Evolutionary conservation across 306 rosid genomes (phyloP).

Genomic region (Trichosanthes truncata): DNA sequence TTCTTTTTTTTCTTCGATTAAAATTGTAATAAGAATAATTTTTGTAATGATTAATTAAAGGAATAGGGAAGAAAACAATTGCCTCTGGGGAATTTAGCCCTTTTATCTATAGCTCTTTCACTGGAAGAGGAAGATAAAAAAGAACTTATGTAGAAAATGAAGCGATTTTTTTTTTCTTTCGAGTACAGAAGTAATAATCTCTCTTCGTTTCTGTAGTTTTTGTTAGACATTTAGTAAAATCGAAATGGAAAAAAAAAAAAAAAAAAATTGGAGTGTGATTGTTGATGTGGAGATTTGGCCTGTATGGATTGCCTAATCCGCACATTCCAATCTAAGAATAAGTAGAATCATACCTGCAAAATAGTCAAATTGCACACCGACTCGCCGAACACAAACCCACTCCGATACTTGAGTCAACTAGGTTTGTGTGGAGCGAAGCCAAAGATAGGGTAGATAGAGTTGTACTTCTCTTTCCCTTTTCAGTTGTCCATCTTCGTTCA

Average conservation of each 20-base stretch:
- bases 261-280: not conserved
- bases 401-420: no score
- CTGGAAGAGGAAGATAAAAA: not conserved
- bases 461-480: no score
- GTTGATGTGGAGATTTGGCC: not conserved
- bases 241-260: not conserved
- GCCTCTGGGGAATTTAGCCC: not conserved
- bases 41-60: not conserved
- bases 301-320: not conserved
- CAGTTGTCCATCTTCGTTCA: no score
- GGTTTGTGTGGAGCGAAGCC: no score
- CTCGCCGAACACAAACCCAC: no score
- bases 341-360: no score
- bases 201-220: not conserved
- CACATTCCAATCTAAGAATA: no score
- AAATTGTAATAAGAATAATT: not conserved
- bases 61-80: not conserved
- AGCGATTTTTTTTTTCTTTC: not conserved
- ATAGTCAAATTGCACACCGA: no score
- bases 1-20: not conserved
- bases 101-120: not conserved
- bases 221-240: not conserved
- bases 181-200: not conserved
- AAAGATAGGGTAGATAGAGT: no score
- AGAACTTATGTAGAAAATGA: not conserved